These are phyloP conservation scores for Aphanocladium album DNA, from an alignment of 2,329 filamentous ascomycete species.

Conservation along the genomic window DNA sequence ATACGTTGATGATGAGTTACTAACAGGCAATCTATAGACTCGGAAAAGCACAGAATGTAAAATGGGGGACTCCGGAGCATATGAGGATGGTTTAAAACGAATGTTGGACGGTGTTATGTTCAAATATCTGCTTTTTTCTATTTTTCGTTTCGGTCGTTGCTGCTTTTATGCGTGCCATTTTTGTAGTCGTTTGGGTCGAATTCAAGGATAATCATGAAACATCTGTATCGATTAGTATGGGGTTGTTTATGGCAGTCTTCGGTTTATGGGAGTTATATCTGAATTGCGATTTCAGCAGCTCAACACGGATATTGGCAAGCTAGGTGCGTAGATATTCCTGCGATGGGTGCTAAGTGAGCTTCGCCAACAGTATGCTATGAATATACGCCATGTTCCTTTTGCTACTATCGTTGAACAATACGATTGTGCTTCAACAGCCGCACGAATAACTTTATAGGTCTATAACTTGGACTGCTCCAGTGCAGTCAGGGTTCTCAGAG, in stretches of 20 bases:
- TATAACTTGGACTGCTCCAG: slow-evolving; percentile 26
- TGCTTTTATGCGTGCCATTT: neutral
- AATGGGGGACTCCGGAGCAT: neutral
- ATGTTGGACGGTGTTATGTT: slow-evolving; percentile 3
- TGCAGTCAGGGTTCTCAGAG: slow-evolving; percentile 20
- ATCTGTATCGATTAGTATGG: slow-evolving; percentile 12
- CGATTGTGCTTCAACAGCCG: neutral
- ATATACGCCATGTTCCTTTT: neutral
- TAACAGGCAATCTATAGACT: slow-evolving; percentile 29
- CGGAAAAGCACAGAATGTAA: slow-evolving; percentile 42
- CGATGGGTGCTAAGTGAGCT: neutral
- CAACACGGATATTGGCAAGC: neutral
- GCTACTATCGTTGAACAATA: neutral
- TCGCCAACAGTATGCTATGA: neutral
- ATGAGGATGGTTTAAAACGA: neutral
- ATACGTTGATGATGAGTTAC: slow-evolving; percentile 14
- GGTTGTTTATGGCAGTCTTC: slow-evolving; percentile 2
- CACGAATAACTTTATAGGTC: neutral
- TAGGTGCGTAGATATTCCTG: neutral
- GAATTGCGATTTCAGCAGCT: slow-evolving; percentile 3
- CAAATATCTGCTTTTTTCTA: neutral
- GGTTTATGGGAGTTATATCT: slow-evolving; percentile 4
- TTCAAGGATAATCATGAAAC: slow-evolving; percentile 7
- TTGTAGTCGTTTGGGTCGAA: slow-evolving; percentile 9
- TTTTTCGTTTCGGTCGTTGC: neutral